phyloP scores from a whole-genome alignment of 306 rosid genomes.

The Medicago ruthenica region DNA sequence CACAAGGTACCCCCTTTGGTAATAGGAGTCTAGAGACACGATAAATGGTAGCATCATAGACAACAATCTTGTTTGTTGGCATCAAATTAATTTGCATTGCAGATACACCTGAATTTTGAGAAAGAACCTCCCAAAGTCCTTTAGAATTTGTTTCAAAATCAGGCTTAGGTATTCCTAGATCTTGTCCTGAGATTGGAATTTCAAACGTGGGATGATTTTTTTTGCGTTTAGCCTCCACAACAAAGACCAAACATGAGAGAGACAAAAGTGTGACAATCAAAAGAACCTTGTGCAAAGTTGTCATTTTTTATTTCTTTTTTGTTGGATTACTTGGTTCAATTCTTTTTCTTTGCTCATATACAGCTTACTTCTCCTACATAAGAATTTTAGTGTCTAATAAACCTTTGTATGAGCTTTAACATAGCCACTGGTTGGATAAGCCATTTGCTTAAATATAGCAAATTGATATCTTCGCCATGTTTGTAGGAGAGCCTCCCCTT shows the following conservation, averaged over 20 bases:
- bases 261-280: constrained; percentile 44
- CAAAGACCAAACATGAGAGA: constrained; percentile 46
- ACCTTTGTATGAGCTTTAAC: constrained; percentile 27
- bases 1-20: constrained; percentile 52
- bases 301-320: constrained; percentile 47
- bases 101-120: constrained; percentile 58
- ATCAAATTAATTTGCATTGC: constrained; percentile 82
- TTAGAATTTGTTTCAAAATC: constrained; percentile 22
- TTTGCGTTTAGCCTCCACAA: constrained; percentile 16
- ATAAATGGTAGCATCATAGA: constrained; percentile 62
- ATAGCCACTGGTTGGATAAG: constrained; percentile 16
- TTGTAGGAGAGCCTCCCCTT: background rate
- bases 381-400: constrained; percentile 26
- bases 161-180: background rate
- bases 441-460: constrained; percentile 28
- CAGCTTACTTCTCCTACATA: background rate
- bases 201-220: no score
- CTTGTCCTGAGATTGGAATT: background rate
- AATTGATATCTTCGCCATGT: constrained; percentile 36
- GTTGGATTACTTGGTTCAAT: background rate
- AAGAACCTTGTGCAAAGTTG: constrained; percentile 42
- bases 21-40: constrained; percentile 58
- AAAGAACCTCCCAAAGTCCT: constrained; percentile 61
- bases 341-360: background rate
- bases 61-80: constrained; percentile 65